phyloP scores from a whole-genome alignment of 768 basidiomycete genomes.

The Suillus luteus region DNA sequence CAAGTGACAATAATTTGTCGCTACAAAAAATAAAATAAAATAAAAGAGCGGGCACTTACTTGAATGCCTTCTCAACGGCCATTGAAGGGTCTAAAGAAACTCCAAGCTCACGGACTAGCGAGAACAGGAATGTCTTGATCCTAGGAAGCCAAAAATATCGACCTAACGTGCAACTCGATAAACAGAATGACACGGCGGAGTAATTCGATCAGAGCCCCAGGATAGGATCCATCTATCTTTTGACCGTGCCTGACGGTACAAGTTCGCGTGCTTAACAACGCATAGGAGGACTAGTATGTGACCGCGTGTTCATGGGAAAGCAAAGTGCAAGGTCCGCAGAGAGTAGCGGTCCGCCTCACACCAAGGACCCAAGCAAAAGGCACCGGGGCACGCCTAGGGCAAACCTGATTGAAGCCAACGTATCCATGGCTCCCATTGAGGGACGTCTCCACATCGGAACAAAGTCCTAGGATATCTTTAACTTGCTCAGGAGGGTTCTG shows the following conservation, averaged over 20 bases:
- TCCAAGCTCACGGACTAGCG: conserved; percentile 57
- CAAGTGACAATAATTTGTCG: not conserved
- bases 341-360: conserved; percentile 16
- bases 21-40: not conserved
- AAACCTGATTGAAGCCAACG: conserved; percentile 64
- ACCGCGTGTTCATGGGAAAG: conserved; percentile 13
- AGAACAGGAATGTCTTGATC: conserved; percentile 64
- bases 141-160: conserved; percentile 37
- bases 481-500: conserved; percentile 38
- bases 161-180: conserved; percentile 6
- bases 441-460: conserved; percentile 56
- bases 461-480: conserved; percentile 50
- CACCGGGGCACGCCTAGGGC: conserved; percentile 43
- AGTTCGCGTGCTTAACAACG: not conserved
- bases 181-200: conserved; percentile 1
- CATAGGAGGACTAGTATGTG: conserved; percentile 8
- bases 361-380: not conserved
- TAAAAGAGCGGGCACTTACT: conserved; percentile 41
- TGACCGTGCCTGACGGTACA: conserved; percentile 7
- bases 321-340: conserved; percentile 18
- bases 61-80: conserved; percentile 63
- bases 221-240: conserved; percentile 8
- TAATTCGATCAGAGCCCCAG: conserved; percentile 10
- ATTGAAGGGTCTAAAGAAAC: conserved; percentile 52
- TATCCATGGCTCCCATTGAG: conserved; percentile 60